Evolutionary conservation across 305 asterid genomes (phyloP).

Genomic region (Solanum chacoense): DNA sequence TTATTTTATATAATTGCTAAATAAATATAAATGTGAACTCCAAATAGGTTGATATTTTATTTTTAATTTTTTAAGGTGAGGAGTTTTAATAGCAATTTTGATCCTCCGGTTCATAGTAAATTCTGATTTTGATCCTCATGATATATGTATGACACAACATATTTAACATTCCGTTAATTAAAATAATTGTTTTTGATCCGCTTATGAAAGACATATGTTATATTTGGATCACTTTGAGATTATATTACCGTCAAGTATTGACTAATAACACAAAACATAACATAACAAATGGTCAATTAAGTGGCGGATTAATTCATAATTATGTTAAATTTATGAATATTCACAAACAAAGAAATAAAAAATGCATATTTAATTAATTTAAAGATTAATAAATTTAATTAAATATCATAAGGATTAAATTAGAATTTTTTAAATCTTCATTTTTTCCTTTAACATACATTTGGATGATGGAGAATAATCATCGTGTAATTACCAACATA

Average conservation of each 20-base stretch:
- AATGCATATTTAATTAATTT: background rate
- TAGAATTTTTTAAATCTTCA: background rate
- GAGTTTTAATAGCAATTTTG: background rate
- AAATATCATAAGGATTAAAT: background rate
- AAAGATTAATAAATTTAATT: background rate
- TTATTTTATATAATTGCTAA: background rate
- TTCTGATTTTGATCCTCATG: background rate
- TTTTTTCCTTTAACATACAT: background rate
- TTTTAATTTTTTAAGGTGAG: background rate
- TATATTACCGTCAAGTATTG: background rate
- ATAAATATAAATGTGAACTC: background rate
- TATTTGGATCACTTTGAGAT: background rate
- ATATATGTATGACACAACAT: background rate
- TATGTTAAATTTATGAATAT: background rate
- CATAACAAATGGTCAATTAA: background rate
- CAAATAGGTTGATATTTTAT: background rate
- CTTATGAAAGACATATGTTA: background rate
- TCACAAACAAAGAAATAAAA: background rate
- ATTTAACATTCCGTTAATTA: background rate
- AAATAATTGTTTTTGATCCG: background rate
- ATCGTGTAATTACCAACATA: background rate
- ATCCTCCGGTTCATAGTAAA: background rate
- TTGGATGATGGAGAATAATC: background rate
- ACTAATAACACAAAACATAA: background rate
- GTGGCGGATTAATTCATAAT: background rate